Percentiles rank a stretch among this genome's conserved stretches.
phyloP scores from a whole-genome alignment of 2,329 filamentous ascomycete species.

The Onygenales sp. region DNA sequence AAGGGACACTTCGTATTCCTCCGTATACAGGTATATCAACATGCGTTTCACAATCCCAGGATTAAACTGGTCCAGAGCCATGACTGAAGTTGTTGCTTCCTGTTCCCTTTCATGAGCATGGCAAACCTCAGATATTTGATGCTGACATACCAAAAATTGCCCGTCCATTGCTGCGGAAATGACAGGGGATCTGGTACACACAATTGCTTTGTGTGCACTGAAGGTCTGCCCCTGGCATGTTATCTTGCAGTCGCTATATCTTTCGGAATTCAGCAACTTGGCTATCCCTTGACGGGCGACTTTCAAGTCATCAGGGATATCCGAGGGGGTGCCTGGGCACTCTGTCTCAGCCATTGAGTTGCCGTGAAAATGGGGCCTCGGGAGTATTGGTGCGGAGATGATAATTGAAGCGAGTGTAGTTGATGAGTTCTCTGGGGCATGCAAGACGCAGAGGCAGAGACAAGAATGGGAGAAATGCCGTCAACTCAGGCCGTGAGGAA shows the following conservation, averaged over 20 bases:
- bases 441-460: too few species aligned
- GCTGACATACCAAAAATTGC: constrained; percentile 16
- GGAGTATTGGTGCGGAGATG: too few species aligned
- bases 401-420: too few species aligned
- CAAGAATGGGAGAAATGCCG: too few species aligned
- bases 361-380: too few species aligned
- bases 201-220: constrained; percentile 16
- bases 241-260: constrained; percentile 6
- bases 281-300: not conserved
- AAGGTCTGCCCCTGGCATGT: constrained; percentile 14
- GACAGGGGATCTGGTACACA: constrained; percentile 16
- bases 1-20: constrained; percentile 1
- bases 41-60: constrained; percentile 4
- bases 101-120: not conserved
- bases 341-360: too few species aligned
- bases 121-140: not conserved
- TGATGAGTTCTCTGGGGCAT: too few species aligned
- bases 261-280: not conserved
- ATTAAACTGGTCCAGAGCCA: constrained; percentile 7
- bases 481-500: too few species aligned
- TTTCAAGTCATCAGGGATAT: too few species aligned
- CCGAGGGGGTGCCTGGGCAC: too few species aligned
- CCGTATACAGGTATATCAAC: constrained; percentile 6
- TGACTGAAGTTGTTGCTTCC: constrained; percentile 6
- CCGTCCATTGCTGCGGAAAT: constrained; percentile 13